These are phyloP conservation scores for Smittium culicis DNA, from an alignment of 371 early-diverging fungal species.

Conservation along the genomic window DNA sequence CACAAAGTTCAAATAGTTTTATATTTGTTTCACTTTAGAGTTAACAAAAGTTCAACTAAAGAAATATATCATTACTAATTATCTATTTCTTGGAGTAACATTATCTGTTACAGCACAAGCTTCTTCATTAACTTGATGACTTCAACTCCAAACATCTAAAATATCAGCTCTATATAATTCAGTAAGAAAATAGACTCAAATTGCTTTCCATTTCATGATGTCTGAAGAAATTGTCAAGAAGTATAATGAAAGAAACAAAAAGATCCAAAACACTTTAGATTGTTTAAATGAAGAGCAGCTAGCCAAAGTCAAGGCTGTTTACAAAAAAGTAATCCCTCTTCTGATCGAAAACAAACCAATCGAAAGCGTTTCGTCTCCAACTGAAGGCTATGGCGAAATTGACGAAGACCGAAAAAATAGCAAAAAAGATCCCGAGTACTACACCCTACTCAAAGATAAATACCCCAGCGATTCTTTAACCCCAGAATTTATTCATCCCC, in stretches of 20 bases:
- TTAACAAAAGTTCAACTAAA: no score
- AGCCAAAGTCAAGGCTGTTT: background rate
- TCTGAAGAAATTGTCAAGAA: background rate
- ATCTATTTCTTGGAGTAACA: no score
- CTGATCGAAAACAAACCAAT: background rate
- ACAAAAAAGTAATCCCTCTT: background rate
- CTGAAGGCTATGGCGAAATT: background rate
- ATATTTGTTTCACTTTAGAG: no score
- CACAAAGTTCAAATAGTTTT: no score
- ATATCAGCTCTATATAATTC: no score
- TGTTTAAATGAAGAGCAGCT: background rate
- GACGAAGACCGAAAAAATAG: background rate
- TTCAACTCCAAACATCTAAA: no score
- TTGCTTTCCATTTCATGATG: no score
- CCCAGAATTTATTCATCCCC: background rate
- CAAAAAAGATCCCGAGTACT: background rate
- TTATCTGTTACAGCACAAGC: no score
- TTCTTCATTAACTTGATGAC: no score
- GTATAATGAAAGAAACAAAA: background rate
- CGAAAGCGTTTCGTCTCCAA: background rate
- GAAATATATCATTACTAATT: no score
- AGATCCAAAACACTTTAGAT: background rate
- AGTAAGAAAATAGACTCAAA: no score
- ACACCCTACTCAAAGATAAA: background rate
- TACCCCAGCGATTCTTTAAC: background rate